Evolutionary conservation across 2,329 filamentous ascomycete genomes (phyloP).

Genomic region (Chaetomium olivaceum): DNA sequence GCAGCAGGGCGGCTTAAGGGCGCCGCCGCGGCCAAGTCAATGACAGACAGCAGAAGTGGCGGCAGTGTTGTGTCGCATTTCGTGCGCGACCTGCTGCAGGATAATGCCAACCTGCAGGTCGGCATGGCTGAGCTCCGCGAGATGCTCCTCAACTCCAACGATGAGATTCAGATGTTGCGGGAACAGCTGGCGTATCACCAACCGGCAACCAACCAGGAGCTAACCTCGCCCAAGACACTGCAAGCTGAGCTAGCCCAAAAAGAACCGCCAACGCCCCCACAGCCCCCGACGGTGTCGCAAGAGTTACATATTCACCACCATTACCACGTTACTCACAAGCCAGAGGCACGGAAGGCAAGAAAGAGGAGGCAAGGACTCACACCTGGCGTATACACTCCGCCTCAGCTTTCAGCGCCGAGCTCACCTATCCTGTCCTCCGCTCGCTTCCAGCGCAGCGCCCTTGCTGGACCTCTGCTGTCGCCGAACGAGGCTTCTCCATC

Average conservation of each 20-base stretch:
- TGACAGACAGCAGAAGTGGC: conserved; percentile 59
- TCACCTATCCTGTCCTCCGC: conserved; percentile 45
- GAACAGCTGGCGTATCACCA: conserved; percentile 82
- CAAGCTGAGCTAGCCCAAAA: conserved; percentile 68
- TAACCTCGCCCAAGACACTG: conserved; percentile 55
- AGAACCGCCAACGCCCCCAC: conserved; percentile 37
- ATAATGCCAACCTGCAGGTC: conserved; percentile 91
- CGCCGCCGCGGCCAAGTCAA: conserved; percentile 69
- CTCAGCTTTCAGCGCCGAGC: conserved; percentile 41
- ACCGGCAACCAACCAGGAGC: conserved; percentile 52
- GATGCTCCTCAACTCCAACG: conserved; percentile 86
- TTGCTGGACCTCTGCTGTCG: conserved; percentile 50
- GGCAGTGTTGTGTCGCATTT: conserved; percentile 88
- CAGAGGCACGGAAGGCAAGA: conserved; percentile 63
- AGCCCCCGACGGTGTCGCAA: conserved; percentile 52
- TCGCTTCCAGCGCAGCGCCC: conserved; percentile 43
- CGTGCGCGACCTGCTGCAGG: conserved; percentile 90
- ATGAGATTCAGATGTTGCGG: conserved; percentile 84
- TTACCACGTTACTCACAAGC: conserved; percentile 71
- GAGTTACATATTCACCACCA: conserved; percentile 94
- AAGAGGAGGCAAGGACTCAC: conserved; percentile 70
- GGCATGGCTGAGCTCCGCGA: conserved; percentile 89
- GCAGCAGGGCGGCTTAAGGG: conserved; percentile 80
- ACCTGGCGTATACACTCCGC: conserved; percentile 61
- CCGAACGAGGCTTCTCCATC: conserved; percentile 39